Base-by-base conservation (phyloP, 352 stramenopile genomes). In the Phytophthora quininea region DNA sequence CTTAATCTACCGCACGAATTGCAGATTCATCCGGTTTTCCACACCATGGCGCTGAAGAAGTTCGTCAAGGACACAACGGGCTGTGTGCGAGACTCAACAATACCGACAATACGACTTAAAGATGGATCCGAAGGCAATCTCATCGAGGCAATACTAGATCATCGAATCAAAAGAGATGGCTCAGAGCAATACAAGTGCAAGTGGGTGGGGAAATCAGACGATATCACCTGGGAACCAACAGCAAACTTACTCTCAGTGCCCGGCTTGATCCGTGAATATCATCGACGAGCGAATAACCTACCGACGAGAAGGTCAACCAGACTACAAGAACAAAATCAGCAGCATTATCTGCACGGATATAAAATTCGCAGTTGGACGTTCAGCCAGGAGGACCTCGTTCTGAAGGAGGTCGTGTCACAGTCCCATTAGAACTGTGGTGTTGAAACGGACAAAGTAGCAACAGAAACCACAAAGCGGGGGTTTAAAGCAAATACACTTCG, bases 201-300 rank as follows among this genome's bases (percentile, higher is more conserved):
- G 54, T 61, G 54, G 54, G 40, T 61, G 15, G 54, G 54, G 4
- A 10, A 7, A 3, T 33, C 3, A 6, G 54, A 52, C 15, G 54
- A 61, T 42, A 61, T 61, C 6, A 53, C 54, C 0, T 61, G 54
- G 54, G 54, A 61, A 30, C 54, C 54, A 12, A 45, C 30, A 3
- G 10, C 29, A 45, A 61, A 61, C 33, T 33, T 53, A 7, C 29
- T 45, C 6, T 61, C 54, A 5, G 54, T 52, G 32, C 42, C 54
- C 0, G 54, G 54, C 10, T n/a, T 61, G 15, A 61, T 61, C 12
- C 14, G 19, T 11, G 35, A 58, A 49, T 58, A 38, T 40, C 52
- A 49, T 27, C 33, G 52, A 42, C 6, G 11, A 11, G 37, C 6
- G 37, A 42, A 42, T 11, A 42, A 42, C 37, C 11, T 42, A 11